Percentiles rank a stretch among this genome's conserved stretches.
Conservation (phyloP, 2,329 filamentous ascomycete genomes). For the Hypoxylon sp. region DNA sequence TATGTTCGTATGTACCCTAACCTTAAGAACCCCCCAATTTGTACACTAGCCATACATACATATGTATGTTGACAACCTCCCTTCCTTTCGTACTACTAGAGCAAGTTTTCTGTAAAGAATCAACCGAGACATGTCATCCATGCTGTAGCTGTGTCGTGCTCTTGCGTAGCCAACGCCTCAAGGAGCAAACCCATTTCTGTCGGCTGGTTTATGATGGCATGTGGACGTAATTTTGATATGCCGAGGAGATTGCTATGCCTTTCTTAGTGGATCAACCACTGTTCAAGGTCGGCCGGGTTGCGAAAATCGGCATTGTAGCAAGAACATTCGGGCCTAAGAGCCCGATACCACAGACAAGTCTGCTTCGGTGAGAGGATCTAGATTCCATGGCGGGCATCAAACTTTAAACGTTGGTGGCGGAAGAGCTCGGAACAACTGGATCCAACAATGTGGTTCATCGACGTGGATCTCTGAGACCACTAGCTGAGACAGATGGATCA, state of each 20-base stretch:
- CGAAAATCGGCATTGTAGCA: conserved; percentile 38
- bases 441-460: conserved; percentile 8
- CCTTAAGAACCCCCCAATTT: background rate
- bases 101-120: conserved; percentile 25
- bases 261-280: conserved; percentile 25
- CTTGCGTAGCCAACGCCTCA: background rate
- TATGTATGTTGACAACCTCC: conserved; percentile 6
- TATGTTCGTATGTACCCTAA: background rate
- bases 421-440: conserved; percentile 17
- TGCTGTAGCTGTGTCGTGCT: background rate
- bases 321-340: conserved; percentile 11
- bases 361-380: conserved; percentile 24
- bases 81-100: conserved; percentile 21
- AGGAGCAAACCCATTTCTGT: conserved; percentile 7
- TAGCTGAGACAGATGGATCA: conserved; percentile 1
- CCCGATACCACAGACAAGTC: conserved; percentile 1
- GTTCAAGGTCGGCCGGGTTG: conserved; percentile 9
- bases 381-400: conserved; percentile 23
- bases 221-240: conserved; percentile 28
- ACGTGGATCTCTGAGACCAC: conserved; percentile 11
- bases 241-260: conserved; percentile 29
- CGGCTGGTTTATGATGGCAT: conserved; percentile 13
- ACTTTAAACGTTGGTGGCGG: conserved; percentile 29
- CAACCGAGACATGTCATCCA: conserved; percentile 11
- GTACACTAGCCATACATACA: background rate